Percentiles rank a stretch among this genome's conserved stretches.
phyloP scores from a whole-genome alignment of 108 stramenopile species.

The Skeletonema tropicum region DNA sequence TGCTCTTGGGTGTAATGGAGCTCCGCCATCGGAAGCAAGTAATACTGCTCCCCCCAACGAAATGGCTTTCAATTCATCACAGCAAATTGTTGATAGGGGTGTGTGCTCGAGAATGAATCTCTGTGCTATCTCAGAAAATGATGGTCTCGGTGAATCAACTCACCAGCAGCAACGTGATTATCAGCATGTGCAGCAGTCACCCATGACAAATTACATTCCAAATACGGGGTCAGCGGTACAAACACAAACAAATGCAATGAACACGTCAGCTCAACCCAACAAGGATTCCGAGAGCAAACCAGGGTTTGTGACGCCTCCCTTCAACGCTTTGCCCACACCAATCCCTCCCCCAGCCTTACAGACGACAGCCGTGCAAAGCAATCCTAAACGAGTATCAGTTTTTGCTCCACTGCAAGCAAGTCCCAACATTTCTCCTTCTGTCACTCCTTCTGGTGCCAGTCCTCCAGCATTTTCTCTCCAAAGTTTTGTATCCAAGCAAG shows the following conservation, averaged over 20 bases:
- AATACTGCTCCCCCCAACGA: not conserved
- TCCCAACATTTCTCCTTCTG: slow-evolving; percentile 42
- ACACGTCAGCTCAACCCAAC: slow-evolving; percentile 17
- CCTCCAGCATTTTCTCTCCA: slow-evolving; percentile 36
- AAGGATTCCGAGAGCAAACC: slow-evolving; percentile 25
- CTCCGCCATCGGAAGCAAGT: slow-evolving; percentile 11
- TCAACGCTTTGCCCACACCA: slow-evolving; percentile 35
- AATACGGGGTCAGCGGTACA: slow-evolving; percentile 32
- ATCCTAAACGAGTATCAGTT: slow-evolving; percentile 27
- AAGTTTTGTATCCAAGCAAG: slow-evolving; percentile 19
- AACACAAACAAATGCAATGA: slow-evolving; percentile 18
- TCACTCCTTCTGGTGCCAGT: slow-evolving; percentile 7
- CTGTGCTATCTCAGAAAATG: slow-evolving; percentile 82
- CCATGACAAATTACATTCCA: slow-evolving; percentile 59
- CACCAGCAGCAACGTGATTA: slow-evolving; percentile 16
- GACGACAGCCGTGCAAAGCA: slow-evolving; percentile 16
- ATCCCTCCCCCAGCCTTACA: slow-evolving; percentile 25
- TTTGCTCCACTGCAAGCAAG: slow-evolving; percentile 56
- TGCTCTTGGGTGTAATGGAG: slow-evolving; percentile 81
- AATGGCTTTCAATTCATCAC: slow-evolving; percentile 3
- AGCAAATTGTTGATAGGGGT: slow-evolving; percentile 33
- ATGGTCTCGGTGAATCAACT: slow-evolving; percentile 40
- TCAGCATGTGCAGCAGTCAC: slow-evolving; percentile 17
- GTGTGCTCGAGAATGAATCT: slow-evolving; percentile 53
- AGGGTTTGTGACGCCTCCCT: slow-evolving; percentile 48